These are phyloP conservation scores for Basidioascus undulatus DNA, from an alignment of 768 basidiomycete species.

Conservation along the genomic window DNA sequence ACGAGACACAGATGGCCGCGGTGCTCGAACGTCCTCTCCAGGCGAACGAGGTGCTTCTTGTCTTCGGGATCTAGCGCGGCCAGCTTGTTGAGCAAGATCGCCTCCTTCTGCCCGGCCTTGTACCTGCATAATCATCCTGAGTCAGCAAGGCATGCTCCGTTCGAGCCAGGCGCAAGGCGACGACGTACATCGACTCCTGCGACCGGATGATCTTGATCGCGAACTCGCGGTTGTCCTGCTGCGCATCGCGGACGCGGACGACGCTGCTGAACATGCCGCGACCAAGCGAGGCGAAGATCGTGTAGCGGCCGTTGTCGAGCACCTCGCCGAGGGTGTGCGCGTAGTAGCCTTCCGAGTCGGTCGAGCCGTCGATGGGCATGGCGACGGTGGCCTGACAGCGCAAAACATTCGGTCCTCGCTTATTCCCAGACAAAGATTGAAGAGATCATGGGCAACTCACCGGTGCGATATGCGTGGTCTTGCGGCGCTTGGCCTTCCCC, in stretches of 20 bases:
- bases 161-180: not conserved
- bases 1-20: constrained; percentile 90
- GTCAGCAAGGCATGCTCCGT: not conserved
- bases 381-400: constrained; percentile 5
- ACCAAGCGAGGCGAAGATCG: constrained; percentile 82
- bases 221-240: constrained; percentile 37
- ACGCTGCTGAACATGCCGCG: constrained; percentile 99
- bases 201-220: constrained; percentile 92
- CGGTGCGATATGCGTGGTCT: constrained; percentile 7
- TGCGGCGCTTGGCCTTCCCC: constrained; percentile 27
- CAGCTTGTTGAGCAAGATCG: constrained; percentile 63
- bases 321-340: constrained; percentile 81
- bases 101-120: constrained; percentile 81
- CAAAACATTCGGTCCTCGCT: constrained; percentile 1
- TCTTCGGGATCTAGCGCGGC: constrained; percentile 80
- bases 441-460: constrained; percentile 1
- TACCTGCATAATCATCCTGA: constrained; percentile 31
- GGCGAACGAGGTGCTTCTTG: constrained; percentile 83
- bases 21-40: constrained; percentile 88
- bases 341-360: constrained; percentile 91
- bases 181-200: constrained; percentile 80
- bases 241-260: constrained; percentile 42
- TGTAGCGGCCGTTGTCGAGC: constrained; percentile 72
- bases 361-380: constrained; percentile 49
- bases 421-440: not conserved